These are phyloP conservation scores for Crithidia fasciculata DNA, from an alignment of 208 protist species.

Conservation along the genomic window DNA sequence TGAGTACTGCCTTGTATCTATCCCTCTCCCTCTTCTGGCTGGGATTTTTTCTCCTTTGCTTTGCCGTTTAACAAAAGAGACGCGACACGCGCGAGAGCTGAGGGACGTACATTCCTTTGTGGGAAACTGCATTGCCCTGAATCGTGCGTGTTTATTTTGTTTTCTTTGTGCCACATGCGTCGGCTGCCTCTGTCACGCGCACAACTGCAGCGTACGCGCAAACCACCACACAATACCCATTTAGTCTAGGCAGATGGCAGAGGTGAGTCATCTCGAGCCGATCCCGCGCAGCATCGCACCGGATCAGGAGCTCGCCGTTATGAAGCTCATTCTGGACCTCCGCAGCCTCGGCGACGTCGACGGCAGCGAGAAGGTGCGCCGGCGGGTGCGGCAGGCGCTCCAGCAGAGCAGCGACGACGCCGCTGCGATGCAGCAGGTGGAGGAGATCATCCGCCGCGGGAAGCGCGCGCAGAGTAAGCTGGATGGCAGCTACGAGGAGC, in stretches of 20 bases:
- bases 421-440: constrained; percentile 43
- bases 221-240: no score
- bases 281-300: constrained; percentile 39
- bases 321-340: constrained; percentile 68
- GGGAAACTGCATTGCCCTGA: no score
- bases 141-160: no score
- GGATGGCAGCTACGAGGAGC: constrained; percentile 69
- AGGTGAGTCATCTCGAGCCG: constrained; percentile 1
- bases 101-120: no score
- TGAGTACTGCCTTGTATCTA: no score
- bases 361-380: constrained; percentile 63
- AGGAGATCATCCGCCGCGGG: constrained; percentile 58
- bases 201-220: no score
- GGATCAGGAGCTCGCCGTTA: constrained; percentile 62
- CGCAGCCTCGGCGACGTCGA: constrained; percentile 53
- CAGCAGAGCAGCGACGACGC: constrained; percentile 48
- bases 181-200: no score
- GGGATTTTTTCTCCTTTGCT: no score
- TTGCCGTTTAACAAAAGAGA: no score
- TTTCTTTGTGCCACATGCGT: no score
- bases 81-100: no score
- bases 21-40: no score
- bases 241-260: constrained; percentile 5
- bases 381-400: constrained; percentile 52
- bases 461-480: constrained; percentile 54